These are phyloP conservation scores for Cordyceps militaris DNA, from an alignment of 2,329 filamentous ascomycete genomes.

Conservation along the genomic window DNA sequence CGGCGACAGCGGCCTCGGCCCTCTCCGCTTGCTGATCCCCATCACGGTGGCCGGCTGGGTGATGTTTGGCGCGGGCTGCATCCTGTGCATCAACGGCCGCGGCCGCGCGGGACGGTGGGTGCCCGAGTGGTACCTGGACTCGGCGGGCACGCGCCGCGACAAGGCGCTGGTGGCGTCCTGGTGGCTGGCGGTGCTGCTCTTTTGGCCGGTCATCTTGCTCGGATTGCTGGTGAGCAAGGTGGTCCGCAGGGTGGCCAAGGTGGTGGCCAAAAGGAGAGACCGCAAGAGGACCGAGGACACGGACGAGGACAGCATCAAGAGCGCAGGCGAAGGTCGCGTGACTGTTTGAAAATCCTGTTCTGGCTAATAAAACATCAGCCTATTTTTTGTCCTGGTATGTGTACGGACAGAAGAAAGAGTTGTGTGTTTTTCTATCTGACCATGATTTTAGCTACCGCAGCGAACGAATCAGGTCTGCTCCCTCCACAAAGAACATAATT, in stretches of 20 bases:
- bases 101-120: slow-evolving; percentile 25
- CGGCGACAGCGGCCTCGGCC: neutral
- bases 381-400: too few species aligned
- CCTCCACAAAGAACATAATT: too few species aligned
- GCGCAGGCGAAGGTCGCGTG: too few species aligned
- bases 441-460: too few species aligned
- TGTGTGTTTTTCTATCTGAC: neutral
- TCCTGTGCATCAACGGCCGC: slow-evolving; percentile 25
- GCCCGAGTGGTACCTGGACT: slow-evolving; percentile 29
- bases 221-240: slow-evolving; percentile 47
- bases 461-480: too few species aligned
- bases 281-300: neutral
- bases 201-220: slow-evolving; percentile 53
- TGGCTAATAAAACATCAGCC: too few species aligned
- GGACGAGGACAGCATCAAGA: neutral
- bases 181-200: slow-evolving; percentile 24
- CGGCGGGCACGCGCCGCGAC: slow-evolving; percentile 17
- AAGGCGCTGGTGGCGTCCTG: slow-evolving; percentile 20
- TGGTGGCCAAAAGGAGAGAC: neutral
- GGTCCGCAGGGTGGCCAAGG: neutral
- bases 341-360: too few species aligned
- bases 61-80: slow-evolving; percentile 25
- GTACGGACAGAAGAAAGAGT: too few species aligned
- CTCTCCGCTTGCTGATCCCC: slow-evolving; percentile 21
- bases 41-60: slow-evolving; percentile 24